Evolutionary conservation across 2,329 filamentous ascomycete genomes (phyloP).

Genomic region (Diaporthe australafricana): DNA sequence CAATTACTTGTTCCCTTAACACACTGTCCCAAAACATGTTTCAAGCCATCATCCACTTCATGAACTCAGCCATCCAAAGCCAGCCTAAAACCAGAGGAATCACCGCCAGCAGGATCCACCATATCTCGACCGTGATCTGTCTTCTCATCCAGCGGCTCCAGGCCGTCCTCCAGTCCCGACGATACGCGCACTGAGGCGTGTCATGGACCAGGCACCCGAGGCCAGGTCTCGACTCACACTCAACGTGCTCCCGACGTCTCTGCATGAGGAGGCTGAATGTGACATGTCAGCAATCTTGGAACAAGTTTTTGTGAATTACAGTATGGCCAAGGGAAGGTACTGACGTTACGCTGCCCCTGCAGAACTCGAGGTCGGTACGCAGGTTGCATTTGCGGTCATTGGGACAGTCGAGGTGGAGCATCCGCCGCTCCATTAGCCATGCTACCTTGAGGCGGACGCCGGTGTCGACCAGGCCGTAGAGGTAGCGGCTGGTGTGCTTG

Average conservation of each 20-base stretch:
- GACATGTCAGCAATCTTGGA: not conserved
- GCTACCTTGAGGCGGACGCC: constrained; percentile 74
- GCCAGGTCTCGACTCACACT: constrained; percentile 69
- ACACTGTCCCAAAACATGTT: not conserved
- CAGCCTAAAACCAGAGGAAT: constrained; percentile 54
- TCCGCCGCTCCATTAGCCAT: constrained; percentile 75
- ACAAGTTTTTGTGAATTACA: not conserved
- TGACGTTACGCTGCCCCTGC: constrained; percentile 68
- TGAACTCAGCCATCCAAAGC: constrained; percentile 48
- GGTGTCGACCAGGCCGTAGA: constrained; percentile 74
- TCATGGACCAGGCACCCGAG: constrained; percentile 67
- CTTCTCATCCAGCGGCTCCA: constrained; percentile 58
- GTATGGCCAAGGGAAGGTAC: constrained; percentile 39
- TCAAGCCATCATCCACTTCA: constrained; percentile 27
- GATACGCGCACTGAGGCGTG: constrained; percentile 60
- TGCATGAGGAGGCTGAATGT: constrained; percentile 68
- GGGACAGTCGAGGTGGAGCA: constrained; percentile 74
- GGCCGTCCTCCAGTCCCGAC: constrained; percentile 56
- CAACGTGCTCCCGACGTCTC: constrained; percentile 68
- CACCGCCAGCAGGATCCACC: constrained; percentile 60
- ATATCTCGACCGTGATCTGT: constrained; percentile 58
- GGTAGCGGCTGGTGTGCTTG: constrained; percentile 74
- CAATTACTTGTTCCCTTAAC: not conserved
- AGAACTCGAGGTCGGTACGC: constrained; percentile 70
- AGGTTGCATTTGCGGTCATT: constrained; percentile 68